phyloP scores from a whole-genome alignment of 2,329 filamentous ascomycete species.

The Ophiostoma sp. region DNA sequence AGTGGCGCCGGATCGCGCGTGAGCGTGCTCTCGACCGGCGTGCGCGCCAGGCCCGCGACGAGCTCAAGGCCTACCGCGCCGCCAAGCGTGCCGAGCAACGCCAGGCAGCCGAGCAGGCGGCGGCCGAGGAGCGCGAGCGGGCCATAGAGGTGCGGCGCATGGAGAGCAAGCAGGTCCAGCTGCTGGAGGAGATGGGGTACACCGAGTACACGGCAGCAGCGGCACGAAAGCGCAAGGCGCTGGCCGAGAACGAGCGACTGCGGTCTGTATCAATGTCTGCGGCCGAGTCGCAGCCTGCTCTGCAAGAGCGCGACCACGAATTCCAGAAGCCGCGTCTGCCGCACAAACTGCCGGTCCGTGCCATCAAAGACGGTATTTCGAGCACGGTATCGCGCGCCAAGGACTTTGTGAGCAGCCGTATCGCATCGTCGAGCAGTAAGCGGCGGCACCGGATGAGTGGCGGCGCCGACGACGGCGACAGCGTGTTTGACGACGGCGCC shows the following conservation, averaged over 20 bases:
- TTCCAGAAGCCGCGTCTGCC: slow-evolving; percentile 29
- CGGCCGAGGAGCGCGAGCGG: slow-evolving; percentile 32
- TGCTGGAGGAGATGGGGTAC: slow-evolving; percentile 26
- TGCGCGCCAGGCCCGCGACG: slow-evolving; percentile 48
- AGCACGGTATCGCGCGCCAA: slow-evolving; percentile 22
- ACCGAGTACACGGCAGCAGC: slow-evolving; percentile 18
- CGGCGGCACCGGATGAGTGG: neutral
- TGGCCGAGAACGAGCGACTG: slow-evolving; percentile 25
- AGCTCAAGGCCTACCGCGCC: slow-evolving; percentile 39
- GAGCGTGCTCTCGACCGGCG: slow-evolving; percentile 46
- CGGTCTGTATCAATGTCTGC: slow-evolving; percentile 17
- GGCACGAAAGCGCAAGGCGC: slow-evolving; percentile 23
- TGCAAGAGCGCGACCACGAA: slow-evolving; percentile 27
- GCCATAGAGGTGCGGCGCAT: slow-evolving; percentile 27
- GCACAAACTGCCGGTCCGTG: neutral
- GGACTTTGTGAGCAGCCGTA: slow-evolving; percentile 20
- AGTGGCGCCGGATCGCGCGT: slow-evolving; percentile 49
- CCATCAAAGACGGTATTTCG: slow-evolving; percentile 19
- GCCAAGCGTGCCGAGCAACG: slow-evolving; percentile 34
- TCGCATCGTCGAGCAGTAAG: neutral
- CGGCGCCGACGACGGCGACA: neutral
- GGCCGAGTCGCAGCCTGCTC: slow-evolving; percentile 22
- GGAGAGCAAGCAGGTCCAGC: slow-evolving; percentile 29
- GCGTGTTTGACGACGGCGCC: slow-evolving; percentile 9
- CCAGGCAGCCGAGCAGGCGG: slow-evolving; percentile 36